Evolutionary conservation across 108 stramenopile genomes (phyloP).

Genomic region (Nannochloropsis oceanica): DNA sequence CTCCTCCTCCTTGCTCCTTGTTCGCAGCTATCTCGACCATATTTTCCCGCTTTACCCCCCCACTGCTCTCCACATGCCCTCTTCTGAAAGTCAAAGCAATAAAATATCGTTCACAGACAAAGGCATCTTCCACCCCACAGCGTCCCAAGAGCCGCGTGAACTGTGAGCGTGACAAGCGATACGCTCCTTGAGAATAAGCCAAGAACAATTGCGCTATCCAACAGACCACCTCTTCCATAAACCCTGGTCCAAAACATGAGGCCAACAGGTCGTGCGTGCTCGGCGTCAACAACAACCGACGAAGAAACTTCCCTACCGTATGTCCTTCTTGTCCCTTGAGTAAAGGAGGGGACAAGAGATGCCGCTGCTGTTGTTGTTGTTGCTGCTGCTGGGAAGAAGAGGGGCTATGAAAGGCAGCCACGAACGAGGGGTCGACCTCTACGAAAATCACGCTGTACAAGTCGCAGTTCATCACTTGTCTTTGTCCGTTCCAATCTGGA

Average conservation of each 20-base stretch:
- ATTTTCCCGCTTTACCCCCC: not conserved
- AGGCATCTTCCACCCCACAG: not conserved
- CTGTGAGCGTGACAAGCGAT: not conserved
- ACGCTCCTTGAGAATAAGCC: not conserved
- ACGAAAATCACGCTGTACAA: not conserved
- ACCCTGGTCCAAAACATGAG: not conserved
- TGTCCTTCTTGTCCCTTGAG: not conserved
- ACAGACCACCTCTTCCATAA: not conserved
- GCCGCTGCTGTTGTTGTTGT: not conserved
- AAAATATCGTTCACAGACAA: not conserved
- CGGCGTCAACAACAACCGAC: not conserved
- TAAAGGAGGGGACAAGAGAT: not conserved
- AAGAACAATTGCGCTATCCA: not conserved
- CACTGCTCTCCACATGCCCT: not conserved
- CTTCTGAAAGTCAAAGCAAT: not conserved
- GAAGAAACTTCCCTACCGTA: not conserved
- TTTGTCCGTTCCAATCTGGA: not conserved
- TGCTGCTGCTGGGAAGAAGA: not conserved
- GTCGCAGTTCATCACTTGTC: not conserved
- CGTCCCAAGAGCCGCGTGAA: not conserved
- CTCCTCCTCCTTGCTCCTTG: not conserved
- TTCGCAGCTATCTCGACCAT: not conserved
- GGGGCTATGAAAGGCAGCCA: not conserved
- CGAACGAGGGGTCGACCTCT: not conserved
- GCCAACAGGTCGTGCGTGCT: not conserved